phyloP scores from a whole-genome alignment of 805 yeast species.

The Hanseniaspora singularis region DNA sequence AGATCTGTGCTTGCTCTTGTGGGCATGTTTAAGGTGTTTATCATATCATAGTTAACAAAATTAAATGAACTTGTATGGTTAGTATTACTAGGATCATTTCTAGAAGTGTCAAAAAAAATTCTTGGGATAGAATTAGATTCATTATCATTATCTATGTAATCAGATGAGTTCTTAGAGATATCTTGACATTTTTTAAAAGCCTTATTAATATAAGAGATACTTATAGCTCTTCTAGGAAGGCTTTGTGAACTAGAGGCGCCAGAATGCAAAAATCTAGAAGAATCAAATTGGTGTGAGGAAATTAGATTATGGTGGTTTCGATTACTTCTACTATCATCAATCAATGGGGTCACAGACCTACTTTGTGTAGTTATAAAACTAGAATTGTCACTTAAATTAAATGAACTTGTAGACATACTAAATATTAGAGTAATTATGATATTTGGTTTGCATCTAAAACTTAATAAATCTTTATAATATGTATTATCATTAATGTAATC shows the following conservation, averaged over 20 bases:
- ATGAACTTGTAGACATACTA: background rate
- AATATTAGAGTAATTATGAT: too few species aligned
- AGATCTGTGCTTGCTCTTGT: background rate
- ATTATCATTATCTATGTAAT: too few species aligned
- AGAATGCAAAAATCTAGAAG: too few species aligned
- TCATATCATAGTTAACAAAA: too few species aligned
- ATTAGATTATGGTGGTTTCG: too few species aligned
- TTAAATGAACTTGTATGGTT: too few species aligned
- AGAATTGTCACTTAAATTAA: background rate
- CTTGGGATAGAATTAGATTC: background rate
- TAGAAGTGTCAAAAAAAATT: background rate
- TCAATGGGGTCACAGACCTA: background rate
- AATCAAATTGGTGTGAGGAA: too few species aligned
- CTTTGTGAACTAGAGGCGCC: background rate
- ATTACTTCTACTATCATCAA: too few species aligned
- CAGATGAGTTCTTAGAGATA: background rate
- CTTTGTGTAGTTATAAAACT: background rate
- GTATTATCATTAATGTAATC: too few species aligned
- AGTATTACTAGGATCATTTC: too few species aligned
- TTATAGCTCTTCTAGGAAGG: conserved; percentile 7
- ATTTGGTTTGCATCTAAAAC: too few species aligned
- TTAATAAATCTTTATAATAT: too few species aligned
- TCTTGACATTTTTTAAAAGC: background rate
- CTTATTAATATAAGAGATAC: conserved; percentile 3
- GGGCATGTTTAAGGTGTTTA: background rate